phyloP scores from a whole-genome alignment of 257 asterid genomes.

The Penstemon newberryi region DNA sequence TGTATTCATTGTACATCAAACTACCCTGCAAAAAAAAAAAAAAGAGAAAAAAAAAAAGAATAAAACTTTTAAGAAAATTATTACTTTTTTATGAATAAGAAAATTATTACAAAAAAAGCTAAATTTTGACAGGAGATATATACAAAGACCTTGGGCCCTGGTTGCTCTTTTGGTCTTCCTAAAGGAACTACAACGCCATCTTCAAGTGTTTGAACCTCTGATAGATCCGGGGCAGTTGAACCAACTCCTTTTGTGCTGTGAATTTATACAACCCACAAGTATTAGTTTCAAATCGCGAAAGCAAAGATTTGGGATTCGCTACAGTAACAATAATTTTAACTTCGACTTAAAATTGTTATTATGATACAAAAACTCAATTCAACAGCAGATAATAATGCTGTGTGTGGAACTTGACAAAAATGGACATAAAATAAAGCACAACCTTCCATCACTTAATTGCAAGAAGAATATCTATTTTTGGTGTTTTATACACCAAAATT shows the following conservation, averaged over 20 bases:
- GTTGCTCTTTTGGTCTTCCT: slow-evolving; percentile 68
- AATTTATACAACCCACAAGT: slow-evolving; percentile 16
- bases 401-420: too few species aligned
- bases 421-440: too few species aligned
- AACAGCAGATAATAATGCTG: too few species aligned
- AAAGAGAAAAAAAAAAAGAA: slow-evolving; percentile 23
- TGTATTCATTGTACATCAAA: slow-evolving; percentile 80
- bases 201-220: slow-evolving; percentile 59
- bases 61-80: background rate
- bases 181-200: slow-evolving; percentile 77
- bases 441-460: too few species aligned
- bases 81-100: background rate
- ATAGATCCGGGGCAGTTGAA: slow-evolving; percentile 61
- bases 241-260: slow-evolving; percentile 94
- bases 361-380: too few species aligned
- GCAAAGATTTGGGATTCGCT: background rate
- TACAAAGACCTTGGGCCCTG: slow-evolving; percentile 41
- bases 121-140: background rate
- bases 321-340: background rate
- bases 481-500: too few species aligned
- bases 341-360: background rate
- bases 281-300: background rate
- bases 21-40: slow-evolving; percentile 50
- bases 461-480: too few species aligned
- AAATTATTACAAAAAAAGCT: background rate